Conservation (phyloP, 1,284 basidiomycete species). For the Cerrena zonata region DNA sequence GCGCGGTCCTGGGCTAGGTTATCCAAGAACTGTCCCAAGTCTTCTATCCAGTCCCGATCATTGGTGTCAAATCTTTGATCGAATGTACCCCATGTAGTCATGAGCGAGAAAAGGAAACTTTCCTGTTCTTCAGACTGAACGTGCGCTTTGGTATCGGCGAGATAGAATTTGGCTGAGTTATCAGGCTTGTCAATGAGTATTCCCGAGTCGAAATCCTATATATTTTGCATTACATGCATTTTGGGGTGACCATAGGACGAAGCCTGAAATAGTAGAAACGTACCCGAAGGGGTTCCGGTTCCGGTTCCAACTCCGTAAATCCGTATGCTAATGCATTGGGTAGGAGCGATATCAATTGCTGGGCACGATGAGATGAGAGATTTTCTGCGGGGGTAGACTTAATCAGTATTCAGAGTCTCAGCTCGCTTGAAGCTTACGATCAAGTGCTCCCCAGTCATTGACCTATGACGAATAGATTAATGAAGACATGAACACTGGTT, state of each 20-base stretch:
- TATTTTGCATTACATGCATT: too few species aligned
- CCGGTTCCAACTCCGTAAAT: constrained; percentile 38
- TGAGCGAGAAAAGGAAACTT: constrained; percentile 23
- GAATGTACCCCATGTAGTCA: constrained; percentile 28
- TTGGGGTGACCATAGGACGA: not conserved
- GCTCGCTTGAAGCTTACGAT: constrained; percentile 35
- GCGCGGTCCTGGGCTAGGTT: constrained; percentile 23
- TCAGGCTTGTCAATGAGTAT: constrained; percentile 32
- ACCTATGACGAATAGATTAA: constrained; percentile 32
- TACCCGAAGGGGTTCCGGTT: constrained; percentile 47
- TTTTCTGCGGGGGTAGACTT: constrained; percentile 37
- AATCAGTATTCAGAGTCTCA: not conserved
- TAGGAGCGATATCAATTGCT: constrained; percentile 37
- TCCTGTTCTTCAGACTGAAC: constrained; percentile 26
- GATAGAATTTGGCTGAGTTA: constrained; percentile 31
- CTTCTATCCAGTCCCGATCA: constrained; percentile 38
- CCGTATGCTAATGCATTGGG: constrained; percentile 43
- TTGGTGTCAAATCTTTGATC: constrained; percentile 24
- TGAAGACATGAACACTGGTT: not conserved
- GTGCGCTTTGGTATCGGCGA: constrained; percentile 19
- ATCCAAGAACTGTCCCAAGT: constrained; percentile 34
- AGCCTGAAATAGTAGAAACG: not conserved
- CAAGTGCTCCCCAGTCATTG: constrained; percentile 60
- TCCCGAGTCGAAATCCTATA: constrained; percentile 48
- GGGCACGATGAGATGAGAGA: constrained; percentile 48